A percentile compares a stretch with the other conserved stretches of the same genome.
These are phyloP conservation scores for Apiospora malaysiana DNA, from an alignment of 2,329 filamentous ascomycete species.

Conservation along the genomic window DNA sequence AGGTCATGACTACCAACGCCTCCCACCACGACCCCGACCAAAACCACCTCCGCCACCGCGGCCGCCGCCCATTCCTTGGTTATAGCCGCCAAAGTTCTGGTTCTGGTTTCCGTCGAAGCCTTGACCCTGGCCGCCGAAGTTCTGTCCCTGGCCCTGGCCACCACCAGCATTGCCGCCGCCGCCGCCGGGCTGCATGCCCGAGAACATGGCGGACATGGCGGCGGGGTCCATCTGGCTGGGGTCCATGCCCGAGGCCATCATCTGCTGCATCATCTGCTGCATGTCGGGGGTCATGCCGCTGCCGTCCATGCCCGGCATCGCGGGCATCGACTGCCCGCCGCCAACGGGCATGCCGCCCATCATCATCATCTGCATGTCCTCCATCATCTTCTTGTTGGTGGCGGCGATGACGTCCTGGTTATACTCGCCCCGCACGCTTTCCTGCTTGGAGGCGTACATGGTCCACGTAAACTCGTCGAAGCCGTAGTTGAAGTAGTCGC, in stretches of 20 bases:
- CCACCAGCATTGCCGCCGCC: slow-evolving; percentile 47
- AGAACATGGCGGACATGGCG: slow-evolving; percentile 65
- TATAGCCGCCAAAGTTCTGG: slow-evolving; percentile 51
- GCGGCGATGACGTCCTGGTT: slow-evolving; percentile 67
- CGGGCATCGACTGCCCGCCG: slow-evolving; percentile 38
- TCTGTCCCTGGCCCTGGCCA: slow-evolving; percentile 57
- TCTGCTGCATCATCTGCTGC: slow-evolving; percentile 73
- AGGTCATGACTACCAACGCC: background rate
- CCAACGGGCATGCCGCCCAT: slow-evolving; percentile 57
- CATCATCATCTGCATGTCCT: slow-evolving; percentile 72
- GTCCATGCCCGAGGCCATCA: slow-evolving; percentile 70
- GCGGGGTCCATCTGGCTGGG: slow-evolving; percentile 69
- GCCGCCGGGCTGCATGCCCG: slow-evolving; percentile 58
- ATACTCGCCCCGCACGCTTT: slow-evolving; percentile 77
- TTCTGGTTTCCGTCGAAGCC: slow-evolving; percentile 60
- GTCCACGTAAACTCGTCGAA: slow-evolving; percentile 99
- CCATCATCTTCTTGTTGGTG: slow-evolving; percentile 80
- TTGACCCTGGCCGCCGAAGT: slow-evolving; percentile 52
- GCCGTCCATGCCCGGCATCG: slow-evolving; percentile 63
- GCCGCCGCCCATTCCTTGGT: slow-evolving; percentile 39
- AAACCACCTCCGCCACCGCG: slow-evolving; percentile 12
- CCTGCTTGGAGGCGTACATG: slow-evolving; percentile 89
- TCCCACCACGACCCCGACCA: slow-evolving; percentile 14
- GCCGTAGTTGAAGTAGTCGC: slow-evolving; percentile 98
- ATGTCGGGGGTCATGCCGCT: slow-evolving; percentile 65